Evolutionary conservation across 768 basidiomycete genomes (phyloP).

Genomic region (Symmetrospora coprosmae): DNA sequence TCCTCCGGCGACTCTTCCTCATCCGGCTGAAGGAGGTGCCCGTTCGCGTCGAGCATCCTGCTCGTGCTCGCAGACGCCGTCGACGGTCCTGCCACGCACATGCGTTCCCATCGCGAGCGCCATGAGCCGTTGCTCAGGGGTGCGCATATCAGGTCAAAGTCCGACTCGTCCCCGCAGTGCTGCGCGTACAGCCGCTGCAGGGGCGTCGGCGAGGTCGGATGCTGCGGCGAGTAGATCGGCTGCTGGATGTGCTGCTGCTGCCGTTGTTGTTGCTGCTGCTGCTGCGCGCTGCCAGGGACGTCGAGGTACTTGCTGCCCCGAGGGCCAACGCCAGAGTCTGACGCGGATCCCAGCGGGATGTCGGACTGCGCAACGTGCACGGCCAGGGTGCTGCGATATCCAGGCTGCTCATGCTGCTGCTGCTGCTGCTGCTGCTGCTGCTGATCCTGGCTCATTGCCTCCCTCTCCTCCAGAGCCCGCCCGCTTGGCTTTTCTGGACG

Average conservation of each 20-base stretch:
- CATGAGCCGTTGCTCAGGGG: constrained; percentile 82
- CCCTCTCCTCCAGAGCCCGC: too few relatives aligned
- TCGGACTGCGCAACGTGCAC: constrained; percentile 21
- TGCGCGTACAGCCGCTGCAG: constrained; percentile 18
- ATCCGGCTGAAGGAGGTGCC: neutral
- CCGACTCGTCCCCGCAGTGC: constrained; percentile 39
- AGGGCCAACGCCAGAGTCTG: constrained; percentile 2
- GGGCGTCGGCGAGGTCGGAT: constrained; percentile 10
- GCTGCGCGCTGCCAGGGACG: too few relatives aligned
- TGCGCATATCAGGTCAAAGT: constrained; percentile 61
- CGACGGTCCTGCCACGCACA: constrained; percentile 49
- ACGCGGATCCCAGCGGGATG: constrained; percentile 2
- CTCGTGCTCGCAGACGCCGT: constrained; percentile 1
- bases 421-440: too few relatives aligned
- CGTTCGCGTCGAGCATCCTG: neutral
- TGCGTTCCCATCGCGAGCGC: constrained; percentile 71
- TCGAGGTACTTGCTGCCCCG: neutral
- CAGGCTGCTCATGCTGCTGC: neutral
- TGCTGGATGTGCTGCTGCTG: neutral
- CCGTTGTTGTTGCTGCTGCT: too few relatives aligned
- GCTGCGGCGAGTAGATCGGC: constrained; percentile 10
- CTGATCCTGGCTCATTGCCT: too few relatives aligned
- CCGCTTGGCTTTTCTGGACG: too few relatives aligned
- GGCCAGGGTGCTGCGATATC: constrained; percentile 20
- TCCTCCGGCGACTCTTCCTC: neutral